phyloP scores from a whole-genome alignment of 106 monocot species.

The Iris macrosiphon region DNA sequence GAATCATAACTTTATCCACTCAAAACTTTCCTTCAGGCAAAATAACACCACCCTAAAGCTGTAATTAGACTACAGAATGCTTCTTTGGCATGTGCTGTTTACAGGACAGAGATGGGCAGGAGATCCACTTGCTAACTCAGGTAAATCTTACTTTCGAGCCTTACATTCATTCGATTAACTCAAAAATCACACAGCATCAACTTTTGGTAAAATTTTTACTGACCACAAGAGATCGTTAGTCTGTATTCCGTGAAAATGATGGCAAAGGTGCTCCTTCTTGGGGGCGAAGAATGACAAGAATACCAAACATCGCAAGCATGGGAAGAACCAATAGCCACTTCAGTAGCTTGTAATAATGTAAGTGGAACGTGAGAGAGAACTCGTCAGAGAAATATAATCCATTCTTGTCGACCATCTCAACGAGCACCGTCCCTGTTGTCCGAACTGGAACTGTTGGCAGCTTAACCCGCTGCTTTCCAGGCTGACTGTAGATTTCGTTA shows the following conservation, averaged over 20 bases:
- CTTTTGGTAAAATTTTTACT: too few relatives aligned
- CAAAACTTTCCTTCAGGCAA: too few relatives aligned
- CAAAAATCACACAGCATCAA: too few relatives aligned
- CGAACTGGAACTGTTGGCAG: slow-evolving; percentile 89
- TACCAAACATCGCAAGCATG: slow-evolving; percentile 87
- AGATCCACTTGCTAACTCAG: too few relatives aligned
- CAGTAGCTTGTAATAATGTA: slow-evolving; percentile 93
- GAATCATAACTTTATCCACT: too few relatives aligned
- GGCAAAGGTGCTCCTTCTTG: slow-evolving; percentile 89
- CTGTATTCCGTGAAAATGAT: slow-evolving; percentile 75
- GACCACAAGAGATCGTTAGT: too few relatives aligned
- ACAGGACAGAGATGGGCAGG: too few relatives aligned
- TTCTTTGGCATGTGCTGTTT: too few relatives aligned
- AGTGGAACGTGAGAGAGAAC: slow-evolving; percentile 97
- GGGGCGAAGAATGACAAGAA: slow-evolving; percentile 85
- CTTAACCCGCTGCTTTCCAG: slow-evolving; percentile 85
- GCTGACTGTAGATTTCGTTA: slow-evolving; percentile 41
- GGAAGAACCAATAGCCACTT: slow-evolving; percentile 93
- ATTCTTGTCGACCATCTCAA: slow-evolving; percentile 98
- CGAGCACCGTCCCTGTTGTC: slow-evolving; percentile 86
- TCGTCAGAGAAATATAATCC: slow-evolving; percentile 92
- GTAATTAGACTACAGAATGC: too few relatives aligned
- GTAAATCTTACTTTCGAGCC: too few relatives aligned
- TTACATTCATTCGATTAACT: too few relatives aligned
- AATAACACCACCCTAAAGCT: too few relatives aligned